A percentile compares a stretch with the other conserved stretches of the same genome.
These are phyloP conservation scores for Tephrocybe sp. DNA, from an alignment of 768 basidiomycete species.

Conservation along the genomic window DNA sequence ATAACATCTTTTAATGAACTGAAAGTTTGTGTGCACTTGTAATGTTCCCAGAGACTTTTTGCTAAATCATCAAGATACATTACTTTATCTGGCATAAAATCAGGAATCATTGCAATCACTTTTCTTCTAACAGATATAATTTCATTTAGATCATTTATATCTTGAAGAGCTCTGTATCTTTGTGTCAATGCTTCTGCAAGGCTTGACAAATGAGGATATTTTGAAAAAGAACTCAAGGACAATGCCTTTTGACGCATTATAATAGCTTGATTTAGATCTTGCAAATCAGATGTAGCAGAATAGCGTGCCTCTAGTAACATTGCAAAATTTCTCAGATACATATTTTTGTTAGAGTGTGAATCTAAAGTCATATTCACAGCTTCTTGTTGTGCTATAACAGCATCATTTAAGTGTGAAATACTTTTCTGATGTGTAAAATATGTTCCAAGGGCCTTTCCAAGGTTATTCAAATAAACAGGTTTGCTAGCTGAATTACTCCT, in stretches of 20 bases:
- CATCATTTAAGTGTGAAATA: not conserved
- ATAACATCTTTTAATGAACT: not conserved
- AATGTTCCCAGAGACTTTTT: not conserved
- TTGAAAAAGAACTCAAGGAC: not conserved
- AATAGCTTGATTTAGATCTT: not conserved
- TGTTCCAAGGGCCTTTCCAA: not conserved
- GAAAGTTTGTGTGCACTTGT: not conserved
- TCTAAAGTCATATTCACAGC: not conserved
- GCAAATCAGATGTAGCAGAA: not conserved
- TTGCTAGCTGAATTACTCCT: not conserved
- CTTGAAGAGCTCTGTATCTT: not conserved
- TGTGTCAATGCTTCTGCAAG: not conserved
- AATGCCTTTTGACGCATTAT: not conserved
- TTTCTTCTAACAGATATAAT: not conserved
- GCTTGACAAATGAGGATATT: not conserved
- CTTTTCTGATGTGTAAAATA: slow-evolving; percentile 1
- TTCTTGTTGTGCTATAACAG: not conserved
- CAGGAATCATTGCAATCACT: not conserved
- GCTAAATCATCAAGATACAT: not conserved
- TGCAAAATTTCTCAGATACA: not conserved
- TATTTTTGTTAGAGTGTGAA: not conserved
- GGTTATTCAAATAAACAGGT: not conserved
- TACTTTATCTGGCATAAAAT: not conserved
- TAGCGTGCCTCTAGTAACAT: not conserved
- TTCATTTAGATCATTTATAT: not conserved